Conservation (phyloP, 495 filamentous ascomycete species). For the Neurospora africana region DNA sequence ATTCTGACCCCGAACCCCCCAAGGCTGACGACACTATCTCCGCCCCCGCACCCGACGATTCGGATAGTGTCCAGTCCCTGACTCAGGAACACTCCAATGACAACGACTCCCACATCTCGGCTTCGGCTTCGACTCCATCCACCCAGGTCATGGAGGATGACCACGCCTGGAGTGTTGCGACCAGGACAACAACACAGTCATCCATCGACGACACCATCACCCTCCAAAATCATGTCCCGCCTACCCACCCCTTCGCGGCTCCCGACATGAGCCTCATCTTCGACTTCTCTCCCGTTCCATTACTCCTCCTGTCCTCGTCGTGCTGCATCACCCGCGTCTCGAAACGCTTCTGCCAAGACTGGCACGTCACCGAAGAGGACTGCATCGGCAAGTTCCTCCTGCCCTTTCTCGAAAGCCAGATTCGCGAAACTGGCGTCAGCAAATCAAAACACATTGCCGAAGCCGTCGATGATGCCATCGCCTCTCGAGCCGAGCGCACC, state of each 20-base stretch:
- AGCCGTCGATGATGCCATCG: conserved; percentile 36
- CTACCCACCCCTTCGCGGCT: background rate
- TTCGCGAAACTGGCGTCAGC: conserved; percentile 24
- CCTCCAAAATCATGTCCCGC: background rate
- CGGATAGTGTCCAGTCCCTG: background rate
- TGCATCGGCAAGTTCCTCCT: conserved; percentile 36
- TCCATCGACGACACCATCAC: background rate
- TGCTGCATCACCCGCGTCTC: conserved; percentile 40
- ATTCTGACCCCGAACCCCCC: background rate
- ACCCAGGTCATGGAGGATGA: background rate
- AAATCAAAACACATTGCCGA: conserved; percentile 28
- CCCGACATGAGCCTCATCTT: conserved; percentile 23
- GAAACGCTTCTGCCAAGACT: conserved; percentile 34
- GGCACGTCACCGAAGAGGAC: conserved; percentile 26
- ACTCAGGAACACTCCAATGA: background rate
- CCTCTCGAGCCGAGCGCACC: conserved; percentile 23
- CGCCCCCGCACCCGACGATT: background rate
- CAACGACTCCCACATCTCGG: background rate
- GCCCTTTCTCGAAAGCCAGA: conserved; percentile 22
- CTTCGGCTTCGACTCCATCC: background rate
- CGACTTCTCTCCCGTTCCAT: conserved; percentile 40
- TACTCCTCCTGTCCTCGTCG: conserved; percentile 38
- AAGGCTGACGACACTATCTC: background rate
- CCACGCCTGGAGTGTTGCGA: background rate
- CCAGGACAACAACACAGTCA: background rate